Evolutionary conservation across 1,139 yeast genomes (phyloP), one percentile per base, ranked within the genome.

Genomic region (Kluyveromyces sp.): DNA sequence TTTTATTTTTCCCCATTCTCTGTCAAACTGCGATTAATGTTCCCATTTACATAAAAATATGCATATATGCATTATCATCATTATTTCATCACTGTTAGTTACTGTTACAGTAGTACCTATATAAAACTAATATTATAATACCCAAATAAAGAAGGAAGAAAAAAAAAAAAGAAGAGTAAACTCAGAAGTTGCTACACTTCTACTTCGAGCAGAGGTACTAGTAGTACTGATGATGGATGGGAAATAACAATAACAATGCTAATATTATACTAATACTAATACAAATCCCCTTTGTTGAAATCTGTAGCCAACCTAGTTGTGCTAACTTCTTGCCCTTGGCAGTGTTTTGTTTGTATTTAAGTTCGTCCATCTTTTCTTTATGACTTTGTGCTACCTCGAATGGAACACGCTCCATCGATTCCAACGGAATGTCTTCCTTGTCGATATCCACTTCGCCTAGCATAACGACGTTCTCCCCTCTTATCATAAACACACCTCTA

Each of bases 391-490:
- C 94, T 42, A 74, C 77, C 45, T 71, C 74, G 61, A 77, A 85
- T 29, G 83, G 75, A 33, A 86, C 72, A 59, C 77, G 78, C 50
- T 74, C 70, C 63, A 81, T 71, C 25, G 68, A 66, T 40, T 73
- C 73, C 60, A 85, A 72, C 49, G 85, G 83, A 51, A 72, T 78
- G 60, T 85, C 95, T 65, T 90, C 97, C 55, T 72, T 77, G 61
- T 88, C 96, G 53, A 89, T 84, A 65, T 92, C 97, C 36, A 92
- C 77, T 64, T 92, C 97, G 26, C 98, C 98, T 66, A 92, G 68
- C 80, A 90, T 79, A n/a, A 90, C 95, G 15, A 92, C 95, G 60
- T 92, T 92, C 66, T 92, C 99, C 52, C 99, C 98, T 68, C 98
- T 84, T 36, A 94, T 84, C 72, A 94, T 79, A 61, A 83, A 84